Evolutionary conservation across 1,284 basidiomycete genomes (phyloP).

Genomic region (Ustilago crameri): DNA sequence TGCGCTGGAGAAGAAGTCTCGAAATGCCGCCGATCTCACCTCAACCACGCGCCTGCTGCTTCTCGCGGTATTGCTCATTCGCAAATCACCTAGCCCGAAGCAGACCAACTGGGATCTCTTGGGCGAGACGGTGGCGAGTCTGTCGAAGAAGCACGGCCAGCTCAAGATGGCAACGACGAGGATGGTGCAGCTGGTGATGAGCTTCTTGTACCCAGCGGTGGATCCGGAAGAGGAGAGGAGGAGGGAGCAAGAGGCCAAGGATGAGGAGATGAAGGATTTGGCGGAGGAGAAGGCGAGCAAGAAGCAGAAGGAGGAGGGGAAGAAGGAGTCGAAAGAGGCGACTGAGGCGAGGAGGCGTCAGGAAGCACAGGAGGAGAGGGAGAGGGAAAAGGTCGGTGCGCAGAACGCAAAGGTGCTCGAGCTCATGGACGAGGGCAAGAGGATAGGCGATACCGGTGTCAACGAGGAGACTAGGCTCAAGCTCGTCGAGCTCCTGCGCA

Average conservation of each 20-base stretch:
- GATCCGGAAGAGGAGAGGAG: constrained; percentile 73
- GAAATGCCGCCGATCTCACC: constrained; percentile 91
- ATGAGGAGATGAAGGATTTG: constrained; percentile 48
- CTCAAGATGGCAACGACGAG: constrained; percentile 88
- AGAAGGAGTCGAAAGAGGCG: constrained; percentile 45
- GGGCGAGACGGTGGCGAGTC: constrained; percentile 52
- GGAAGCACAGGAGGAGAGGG: constrained; percentile 46
- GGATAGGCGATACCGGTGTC: constrained; percentile 56
- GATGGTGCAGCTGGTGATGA: constrained; percentile 75
- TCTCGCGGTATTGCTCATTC: constrained; percentile 72
- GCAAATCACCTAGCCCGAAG: constrained; percentile 43
- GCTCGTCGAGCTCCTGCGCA: constrained; percentile 79
- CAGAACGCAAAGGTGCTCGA: constrained; percentile 55
- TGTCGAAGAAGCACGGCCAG: constrained; percentile 96
- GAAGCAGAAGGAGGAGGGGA: constrained; percentile 40
- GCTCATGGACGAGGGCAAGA: constrained; percentile 56
- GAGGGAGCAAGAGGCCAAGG: constrained; percentile 36
- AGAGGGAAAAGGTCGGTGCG: constrained; percentile 55
- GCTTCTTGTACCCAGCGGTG: constrained; percentile 56
- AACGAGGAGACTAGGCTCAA: constrained; percentile 45
- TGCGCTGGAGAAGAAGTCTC: constrained; percentile 90
- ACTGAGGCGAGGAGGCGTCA: constrained; percentile 29
- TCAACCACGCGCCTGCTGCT: constrained; percentile 90
- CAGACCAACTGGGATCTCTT: constrained; percentile 57
- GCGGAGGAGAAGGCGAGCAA: constrained; percentile 37